Base-by-base conservation (phyloP, 306 rosid genomes). In the Vachellia pachyceras region DNA sequence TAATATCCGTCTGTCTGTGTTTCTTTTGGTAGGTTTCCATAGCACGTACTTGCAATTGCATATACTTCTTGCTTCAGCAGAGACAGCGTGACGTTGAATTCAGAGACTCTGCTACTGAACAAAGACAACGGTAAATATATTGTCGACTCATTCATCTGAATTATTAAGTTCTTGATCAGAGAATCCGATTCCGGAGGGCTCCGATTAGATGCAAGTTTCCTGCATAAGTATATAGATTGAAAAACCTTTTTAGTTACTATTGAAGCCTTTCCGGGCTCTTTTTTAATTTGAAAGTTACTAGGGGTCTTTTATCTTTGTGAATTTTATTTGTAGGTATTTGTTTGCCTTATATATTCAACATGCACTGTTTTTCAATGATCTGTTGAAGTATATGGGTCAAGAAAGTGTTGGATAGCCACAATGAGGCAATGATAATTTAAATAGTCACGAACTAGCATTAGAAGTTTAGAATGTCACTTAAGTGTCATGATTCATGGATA, bases 1-100 rank as follows among this genome's bases (percentile, higher is more conserved):
- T 63, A 33, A 37, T n/a, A 37, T 8, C 49, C 75, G 65, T 37
- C n/a, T n/a, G n/a, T 37, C 10, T 70, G 10, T 64, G 10, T 13
- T 4, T 83, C 18, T 25, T 63, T 69, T 78, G 60, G 36, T 82
- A 96, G 98, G 98, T 93, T 81, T 96, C 99, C 7, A 84, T 93
- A 50, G 97, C 99, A 25, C 86, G 99, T 79, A 96, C 98, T 76
- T 96, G 99, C 94, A 96, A 96, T 84, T 96, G 98, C 77, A 77
- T 96, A 41, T 92, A 96, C 82, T 88, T 94, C 35, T 88, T 96
- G 86, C 92, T 96, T 86, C 99, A 96, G 84, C 99, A 96, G 90
- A 88, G 98, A 75, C 99, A 96, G 82, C 94, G 99, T 0, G 97
- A 96, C 49, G 92, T 90, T 18, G 99, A 96, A 14, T 96, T 90